These are phyloP conservation scores for Aspergillus fijiensis DNA, from an alignment of 2,329 filamentous ascomycete species.

Conservation along the genomic window DNA sequence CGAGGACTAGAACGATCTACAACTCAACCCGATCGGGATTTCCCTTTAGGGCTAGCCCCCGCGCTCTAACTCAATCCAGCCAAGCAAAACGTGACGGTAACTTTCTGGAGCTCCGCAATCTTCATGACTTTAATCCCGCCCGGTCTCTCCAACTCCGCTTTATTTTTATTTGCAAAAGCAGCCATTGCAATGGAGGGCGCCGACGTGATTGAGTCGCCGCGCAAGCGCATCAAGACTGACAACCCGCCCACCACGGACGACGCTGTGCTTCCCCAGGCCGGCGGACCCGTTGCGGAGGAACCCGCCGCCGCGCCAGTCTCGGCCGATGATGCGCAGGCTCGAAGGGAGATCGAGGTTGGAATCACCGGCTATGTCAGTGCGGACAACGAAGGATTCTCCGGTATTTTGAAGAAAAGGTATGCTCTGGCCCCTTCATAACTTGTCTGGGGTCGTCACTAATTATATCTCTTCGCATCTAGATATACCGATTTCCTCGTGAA, in stretches of 20 bases:
- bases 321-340: conserved; percentile 30
- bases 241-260: conserved; percentile 20
- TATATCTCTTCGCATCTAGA: conserved; percentile 40
- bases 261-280: conserved; percentile 16
- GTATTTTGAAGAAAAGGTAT: conserved; percentile 66
- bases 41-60: conserved; percentile 30
- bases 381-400: conserved; percentile 59
- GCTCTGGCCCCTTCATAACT: not conserved
- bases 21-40: conserved; percentile 23
- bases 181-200: conserved; percentile 30
- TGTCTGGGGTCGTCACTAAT: not conserved
- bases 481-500: conserved; percentile 94
- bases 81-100: conserved; percentile 8
- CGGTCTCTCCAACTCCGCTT: conserved; percentile 14
- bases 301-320: conserved; percentile 10
- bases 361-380: conserved; percentile 64
- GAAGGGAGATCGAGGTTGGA: conserved; percentile 53
- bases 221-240: conserved; percentile 37
- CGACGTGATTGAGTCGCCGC: conserved; percentile 36
- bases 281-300: conserved; percentile 13
- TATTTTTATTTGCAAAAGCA: not conserved
- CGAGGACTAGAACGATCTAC: too few relatives aligned
- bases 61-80: conserved; percentile 23
- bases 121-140: conserved; percentile 19
- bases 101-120: conserved; percentile 15